Evolutionary conservation across 768 basidiomycete species (phyloP).

Genomic region (Mycena sanguinolenta): DNA sequence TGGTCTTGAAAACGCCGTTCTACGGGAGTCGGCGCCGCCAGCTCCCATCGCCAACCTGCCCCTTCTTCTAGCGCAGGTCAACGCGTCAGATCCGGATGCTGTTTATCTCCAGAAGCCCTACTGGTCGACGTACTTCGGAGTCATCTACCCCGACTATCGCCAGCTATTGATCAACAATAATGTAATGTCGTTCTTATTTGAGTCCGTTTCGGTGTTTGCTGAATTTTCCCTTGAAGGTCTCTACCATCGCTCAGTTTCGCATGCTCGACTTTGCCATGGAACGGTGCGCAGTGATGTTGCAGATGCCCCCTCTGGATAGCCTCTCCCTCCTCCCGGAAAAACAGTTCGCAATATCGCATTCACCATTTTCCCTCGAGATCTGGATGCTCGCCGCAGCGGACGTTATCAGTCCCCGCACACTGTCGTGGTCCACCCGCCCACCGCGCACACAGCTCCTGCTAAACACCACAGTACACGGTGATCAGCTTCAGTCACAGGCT

Average conservation of each 20-base stretch:
- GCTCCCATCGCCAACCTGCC: constrained; percentile 26
- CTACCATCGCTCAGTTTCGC: constrained; percentile 34
- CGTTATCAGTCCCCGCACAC: neutral
- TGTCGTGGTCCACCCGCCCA: constrained; percentile 11
- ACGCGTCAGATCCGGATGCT: constrained; percentile 6
- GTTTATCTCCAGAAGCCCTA: constrained; percentile 19
- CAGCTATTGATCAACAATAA: neutral
- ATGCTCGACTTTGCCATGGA: constrained; percentile 36
- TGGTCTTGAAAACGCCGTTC: constrained; percentile 20
- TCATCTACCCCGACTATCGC: constrained; percentile 30
- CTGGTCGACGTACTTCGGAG: constrained; percentile 16
- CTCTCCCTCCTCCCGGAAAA: neutral
- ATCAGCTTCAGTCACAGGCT: no score
- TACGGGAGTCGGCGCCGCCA: neutral
- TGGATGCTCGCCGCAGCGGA: neutral
- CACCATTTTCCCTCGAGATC: neutral
- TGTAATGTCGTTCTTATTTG: neutral
- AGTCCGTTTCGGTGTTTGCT: no score
- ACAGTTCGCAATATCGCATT: neutral
- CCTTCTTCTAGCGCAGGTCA: constrained; percentile 19
- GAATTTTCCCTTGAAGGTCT: constrained; percentile 13
- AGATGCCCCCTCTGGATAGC: neutral
- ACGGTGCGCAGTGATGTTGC: constrained; percentile 18
- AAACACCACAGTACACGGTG: neutral
- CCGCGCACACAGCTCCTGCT: neutral